Base-by-base conservation (phyloP, 2,329 filamentous ascomycete genomes). In the Chrysoporthe austroafricana region DNA sequence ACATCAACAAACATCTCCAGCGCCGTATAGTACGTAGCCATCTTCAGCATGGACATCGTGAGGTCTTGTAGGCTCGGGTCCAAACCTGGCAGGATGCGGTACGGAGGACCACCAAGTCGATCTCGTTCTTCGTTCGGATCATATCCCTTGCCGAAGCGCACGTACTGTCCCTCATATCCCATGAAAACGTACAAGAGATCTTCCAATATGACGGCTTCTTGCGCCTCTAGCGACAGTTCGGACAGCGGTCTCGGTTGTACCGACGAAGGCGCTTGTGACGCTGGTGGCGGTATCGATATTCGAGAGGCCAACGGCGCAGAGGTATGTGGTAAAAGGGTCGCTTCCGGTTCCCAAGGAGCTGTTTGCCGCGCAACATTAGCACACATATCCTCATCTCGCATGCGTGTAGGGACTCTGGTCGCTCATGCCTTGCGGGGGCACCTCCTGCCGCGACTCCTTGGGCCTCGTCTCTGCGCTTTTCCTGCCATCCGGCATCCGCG, bases 161-260 rank as follows among this genome's bases (percentile, higher is more conserved):
- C 92, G 76, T 98, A 98, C 77, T 97, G 94, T n/a, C 96, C 96
- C 79, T 99, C 96, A 71, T 94, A 97, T 34, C 96, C 96, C 94
- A 99, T 97, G 74, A 98, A 96, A 5, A 97, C 94, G 76, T 95
- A 97, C 46, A 98, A 80, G 18, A 99, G 80, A 74, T 99, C 96
- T 73, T 97, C 94, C 56, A 98, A 84, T 59, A 99, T 91, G 9
- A 89, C 91, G 34, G 89, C 88, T 80, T 99, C 96, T 78, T 99
- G 96, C 2, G 87, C 87, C 71, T 96, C 91, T 39, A 96, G 81
- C 0, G 89, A 89, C 68, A 98, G 81, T 67, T 92, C 88, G 66
- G 85, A 83, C 18, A 98, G 83, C 7, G 90, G 84, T 61, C 82
- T 82, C 1, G 92, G 91, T 56, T 92, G 89, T 61, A 94, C 83